Base-by-base conservation (phyloP, 306 rosid species). In the Ceratonia siliqua region DNA sequence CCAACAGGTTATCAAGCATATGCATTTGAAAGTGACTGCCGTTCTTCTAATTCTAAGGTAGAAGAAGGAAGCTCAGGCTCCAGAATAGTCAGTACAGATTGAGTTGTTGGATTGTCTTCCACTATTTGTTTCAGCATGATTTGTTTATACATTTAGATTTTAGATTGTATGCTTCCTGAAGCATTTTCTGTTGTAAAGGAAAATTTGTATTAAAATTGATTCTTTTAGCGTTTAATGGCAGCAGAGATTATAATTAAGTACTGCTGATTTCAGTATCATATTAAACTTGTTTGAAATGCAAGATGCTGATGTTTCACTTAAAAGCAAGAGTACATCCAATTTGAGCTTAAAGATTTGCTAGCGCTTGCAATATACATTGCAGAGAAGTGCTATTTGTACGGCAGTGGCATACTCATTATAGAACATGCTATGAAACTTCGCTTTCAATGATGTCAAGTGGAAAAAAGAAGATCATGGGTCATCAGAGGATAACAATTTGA, bases 1-100 rank as follows among this genome's bases (percentile, higher is more conserved):
- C 63, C 91, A 17, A 78, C 82, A 1, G 96, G 97, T 62, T 88
- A 76, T 79, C 96, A 86, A 52, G 75, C 85, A 9, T 87, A 74
- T 54, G 83, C 87, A 24, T 39, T 73, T 50, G 85, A 86, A 32
- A 50, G 61, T 67, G 72, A 54, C 10, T 78, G 66, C 41, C 73
- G 22, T 20, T 63, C 82, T 64, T 67, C 85, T 36, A 76, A 22
- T 55, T 79, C 24, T 27, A 75, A 81, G 78, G 82, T 75, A 28
- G 89, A 85, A 2, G 78, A 79, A 18, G 77, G 70, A 81, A 88
- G 59, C 59, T 73, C 77, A 0, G 59, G 35, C 43, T 75, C 79
- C 9, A 36, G 67, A 48, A 48, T 73, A 41, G 62, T 63, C 43
- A 73, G 78, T 71, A 62, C 32, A 35, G 66, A 74, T 66, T 79